These are phyloP conservation scores for Physaria fendleri DNA, from an alignment of 345 rosid species.

Conservation along the genomic window DNA sequence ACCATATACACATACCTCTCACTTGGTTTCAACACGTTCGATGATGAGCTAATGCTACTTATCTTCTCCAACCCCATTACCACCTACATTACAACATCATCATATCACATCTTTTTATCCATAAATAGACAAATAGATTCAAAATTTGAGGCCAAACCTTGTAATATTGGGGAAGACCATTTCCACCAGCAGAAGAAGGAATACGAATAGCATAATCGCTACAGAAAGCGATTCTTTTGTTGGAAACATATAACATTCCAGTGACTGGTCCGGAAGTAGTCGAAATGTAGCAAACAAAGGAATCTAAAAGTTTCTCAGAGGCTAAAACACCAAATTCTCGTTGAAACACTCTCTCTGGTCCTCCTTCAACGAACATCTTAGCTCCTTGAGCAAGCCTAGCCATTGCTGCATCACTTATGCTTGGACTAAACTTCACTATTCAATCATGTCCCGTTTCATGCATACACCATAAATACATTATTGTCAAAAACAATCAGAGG, in stretches of 20 bases:
- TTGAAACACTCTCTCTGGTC: conserved; percentile 58
- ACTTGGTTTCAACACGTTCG: conserved; percentile 49
- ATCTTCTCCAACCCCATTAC: conserved; percentile 53
- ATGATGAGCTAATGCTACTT: conserved; percentile 44
- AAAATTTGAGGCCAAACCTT: conserved; percentile 41
- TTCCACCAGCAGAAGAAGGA: conserved; percentile 33
- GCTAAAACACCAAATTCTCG: conserved; percentile 47
- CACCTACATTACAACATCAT: conserved; percentile 35
- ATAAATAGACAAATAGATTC: too few relatives aligned
- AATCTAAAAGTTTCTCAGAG: conserved; percentile 57
- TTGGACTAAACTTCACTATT: conserved; percentile 63
- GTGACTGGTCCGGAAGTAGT: conserved; percentile 66
- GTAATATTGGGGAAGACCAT: conserved; percentile 42
- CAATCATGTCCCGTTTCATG: not conserved
- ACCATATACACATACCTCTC: conserved; percentile 56
- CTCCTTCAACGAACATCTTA: conserved; percentile 71
- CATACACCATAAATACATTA: not conserved
- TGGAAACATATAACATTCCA: conserved; percentile 69
- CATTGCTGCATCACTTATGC: conserved; percentile 70
- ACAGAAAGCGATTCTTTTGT: conserved; percentile 49
- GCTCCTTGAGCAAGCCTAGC: conserved; percentile 77
- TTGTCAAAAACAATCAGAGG: not conserved
- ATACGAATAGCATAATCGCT: conserved; percentile 57
- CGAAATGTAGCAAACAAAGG: conserved; percentile 73
- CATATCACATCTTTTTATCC: not conserved